Base-by-base conservation (phyloP, 2,329 filamentous ascomycete species). In the Pseudogymnoascus sp. region DNA sequence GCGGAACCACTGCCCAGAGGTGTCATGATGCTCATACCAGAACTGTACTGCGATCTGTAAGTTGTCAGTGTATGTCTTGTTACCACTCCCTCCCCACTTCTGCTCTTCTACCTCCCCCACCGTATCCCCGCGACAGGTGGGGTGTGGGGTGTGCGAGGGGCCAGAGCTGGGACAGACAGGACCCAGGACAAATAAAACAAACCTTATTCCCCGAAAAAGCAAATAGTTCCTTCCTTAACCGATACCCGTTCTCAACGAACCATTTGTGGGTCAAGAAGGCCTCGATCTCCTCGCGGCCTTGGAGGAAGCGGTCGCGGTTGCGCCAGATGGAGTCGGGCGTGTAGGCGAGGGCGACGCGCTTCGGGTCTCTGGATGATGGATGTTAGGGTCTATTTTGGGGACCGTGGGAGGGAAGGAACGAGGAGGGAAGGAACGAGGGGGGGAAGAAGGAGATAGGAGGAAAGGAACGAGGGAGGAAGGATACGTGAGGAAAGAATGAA, bases 201-300 rank as follows among this genome's bases (percentile, higher is more conserved):
- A 81, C 82, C 72, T 80, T 89, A 74, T 93, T 80, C 38, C 87
- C 86, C 0, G 77, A 81, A 70, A 91, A 95, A 1, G 89, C 81
- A 74, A 96, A 96, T 1, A 96, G 78, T 73, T 96, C 91, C 74
- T 96, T 96, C 62, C 91, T 83, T 62, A 96, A 79, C 0, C 82
- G 81, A 70, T 96, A 96, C 14, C 81, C 84, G 46, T 83, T 78
- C 73, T 96, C 91, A 18, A 80, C 83, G 46, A 81, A 75, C 91
- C 90, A 96, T 72, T 96, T 96, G 50, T 83, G 78, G 0, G 81
- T 82, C 61, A 96, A 72, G 68, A 93, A 91, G 1, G 76, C 76
- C 60, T 86, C 78, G 65, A 96, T 92, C 16, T 80, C 84, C 5
- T 84, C 82, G 1, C 85, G 86, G 1, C 91, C 91, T 10, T 77